These are phyloP conservation scores for Lepraria neglecta DNA, from an alignment of 495 filamentous ascomycete genomes.

Conservation along the genomic window DNA sequence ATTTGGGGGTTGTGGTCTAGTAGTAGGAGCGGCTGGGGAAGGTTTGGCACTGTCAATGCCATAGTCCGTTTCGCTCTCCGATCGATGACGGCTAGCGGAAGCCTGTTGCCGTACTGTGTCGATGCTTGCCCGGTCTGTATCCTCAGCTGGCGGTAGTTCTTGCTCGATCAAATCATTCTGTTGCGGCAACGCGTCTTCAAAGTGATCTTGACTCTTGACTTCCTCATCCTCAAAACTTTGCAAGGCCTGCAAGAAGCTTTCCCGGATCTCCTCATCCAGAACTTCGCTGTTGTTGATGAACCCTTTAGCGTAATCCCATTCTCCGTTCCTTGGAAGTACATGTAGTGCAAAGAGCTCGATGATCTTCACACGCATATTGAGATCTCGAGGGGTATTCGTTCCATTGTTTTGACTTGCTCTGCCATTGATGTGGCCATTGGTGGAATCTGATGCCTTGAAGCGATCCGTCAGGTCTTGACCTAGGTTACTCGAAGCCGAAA, in stretches of 20 bases:
- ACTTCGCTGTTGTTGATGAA: conserved; percentile 80
- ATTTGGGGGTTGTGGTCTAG: conserved; percentile 14
- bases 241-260: conserved; percentile 70
- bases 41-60: conserved; percentile 41
- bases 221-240: conserved; percentile 58
- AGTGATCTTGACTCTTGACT: conserved; percentile 43
- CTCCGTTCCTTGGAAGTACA: conserved; percentile 78
- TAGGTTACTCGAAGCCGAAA: conserved; percentile 66
- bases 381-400: conserved; percentile 70
- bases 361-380: conserved; percentile 71
- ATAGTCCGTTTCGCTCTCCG: conserved; percentile 50
- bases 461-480: conserved; percentile 60
- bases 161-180: conserved; percentile 39
- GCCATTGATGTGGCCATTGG: conserved; percentile 26
- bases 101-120: conserved; percentile 35
- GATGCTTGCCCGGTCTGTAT: conserved; percentile 5
- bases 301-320: conserved; percentile 90
- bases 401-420: conserved; percentile 44
- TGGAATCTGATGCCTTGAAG: conserved; percentile 36
- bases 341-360: conserved; percentile 92
- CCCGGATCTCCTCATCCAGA: conserved; percentile 86
- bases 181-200: conserved; percentile 59
- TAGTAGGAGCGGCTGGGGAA: conserved; percentile 3
- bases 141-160: conserved; percentile 19
- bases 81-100: conserved; percentile 43